Evolutionary conservation across 331 rosid species (phyloP).

Genomic region (Acacia concinna): DNA sequence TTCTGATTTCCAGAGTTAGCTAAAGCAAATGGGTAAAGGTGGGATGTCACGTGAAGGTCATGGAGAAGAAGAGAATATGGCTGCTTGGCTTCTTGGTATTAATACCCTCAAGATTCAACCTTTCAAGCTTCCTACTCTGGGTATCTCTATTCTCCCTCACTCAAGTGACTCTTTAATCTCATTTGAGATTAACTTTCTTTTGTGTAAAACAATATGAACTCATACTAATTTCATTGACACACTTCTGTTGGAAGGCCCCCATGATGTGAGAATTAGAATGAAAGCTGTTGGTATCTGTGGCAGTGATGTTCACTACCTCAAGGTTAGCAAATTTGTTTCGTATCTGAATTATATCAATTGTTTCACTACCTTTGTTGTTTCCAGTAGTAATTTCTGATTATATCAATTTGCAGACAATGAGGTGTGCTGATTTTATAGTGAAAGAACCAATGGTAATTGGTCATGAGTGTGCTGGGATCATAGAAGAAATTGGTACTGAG

Average conservation of each 20-base stretch:
- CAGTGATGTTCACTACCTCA: conserved; percentile 93
- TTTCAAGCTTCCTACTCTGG: conserved; percentile 78
- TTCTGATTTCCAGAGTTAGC: not conserved
- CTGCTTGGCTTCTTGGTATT: conserved; percentile 86
- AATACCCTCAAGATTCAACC: conserved; percentile 86
- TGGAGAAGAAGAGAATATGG: conserved; percentile 70
- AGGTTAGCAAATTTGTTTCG: conserved; percentile 44
- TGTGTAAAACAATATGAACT: not conserved
- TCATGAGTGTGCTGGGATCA: conserved; percentile 95
- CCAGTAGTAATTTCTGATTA: not conserved
- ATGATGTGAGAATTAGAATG: conserved; percentile 76
- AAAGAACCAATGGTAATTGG: conserved; percentile 97
- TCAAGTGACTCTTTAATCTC: not conserved
- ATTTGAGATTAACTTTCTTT: not conserved
- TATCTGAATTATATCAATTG: not conserved
- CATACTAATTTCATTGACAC: not conserved
- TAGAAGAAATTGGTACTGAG: conserved; percentile 77
- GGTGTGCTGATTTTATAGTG: conserved; percentile 72
- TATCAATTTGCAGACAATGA: conserved; percentile 58
- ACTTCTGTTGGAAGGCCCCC: conserved; percentile 54
- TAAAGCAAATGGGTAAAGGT: not conserved
- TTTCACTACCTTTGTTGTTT: conserved; percentile 12
- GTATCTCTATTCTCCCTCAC: conserved; percentile 34
- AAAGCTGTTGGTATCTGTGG: conserved; percentile 99
- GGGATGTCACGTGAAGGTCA: not conserved